These are phyloP conservation scores for Ascomycota sp. DNA, from an alignment of 2,329 filamentous ascomycete species.

Conservation along the genomic window DNA sequence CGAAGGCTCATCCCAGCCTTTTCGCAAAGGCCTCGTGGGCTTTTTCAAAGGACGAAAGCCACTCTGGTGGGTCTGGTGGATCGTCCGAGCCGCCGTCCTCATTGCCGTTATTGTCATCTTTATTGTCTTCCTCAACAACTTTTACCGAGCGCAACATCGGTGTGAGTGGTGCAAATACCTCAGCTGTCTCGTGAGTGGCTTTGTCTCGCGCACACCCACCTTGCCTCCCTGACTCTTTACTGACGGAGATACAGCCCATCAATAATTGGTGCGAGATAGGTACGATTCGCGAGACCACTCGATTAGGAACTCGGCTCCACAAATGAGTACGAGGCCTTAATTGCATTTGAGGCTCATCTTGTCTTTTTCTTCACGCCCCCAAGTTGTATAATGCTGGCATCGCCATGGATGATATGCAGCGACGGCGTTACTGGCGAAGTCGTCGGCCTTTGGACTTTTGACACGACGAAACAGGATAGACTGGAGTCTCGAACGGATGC, in stretches of 20 bases:
- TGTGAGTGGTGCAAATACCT: conserved; percentile 93
- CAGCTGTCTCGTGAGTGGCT: conserved; percentile 62
- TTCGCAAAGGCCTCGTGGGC: conserved; percentile 41
- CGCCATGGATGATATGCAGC: too few species aligned
- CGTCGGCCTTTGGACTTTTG: too few species aligned
- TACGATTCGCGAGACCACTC: conserved; percentile 7
- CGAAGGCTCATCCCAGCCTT: conserved; percentile 25
- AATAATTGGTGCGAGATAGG: conserved; percentile 46
- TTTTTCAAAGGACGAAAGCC: conserved; percentile 90
- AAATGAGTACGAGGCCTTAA: too few species aligned
- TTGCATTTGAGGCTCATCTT: too few species aligned
- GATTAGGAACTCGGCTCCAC: too few species aligned
- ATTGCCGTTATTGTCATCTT: conserved; percentile 70
- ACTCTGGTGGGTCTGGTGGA: conserved; percentile 96
- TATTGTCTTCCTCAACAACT: conserved; percentile 73
- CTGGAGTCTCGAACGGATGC: too few species aligned
- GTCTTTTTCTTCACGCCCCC: too few species aligned
- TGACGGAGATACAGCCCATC: conserved; percentile 27
- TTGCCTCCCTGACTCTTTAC: not conserved
- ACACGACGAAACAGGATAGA: too few species aligned
- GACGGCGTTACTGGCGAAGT: too few species aligned
- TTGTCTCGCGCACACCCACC: not conserved
- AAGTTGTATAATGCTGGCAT: too few species aligned
- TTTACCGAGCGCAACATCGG: conserved; percentile 57
- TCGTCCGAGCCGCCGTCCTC: conserved; percentile 59